Conservation (phyloP, 371 early-diverging fungal genomes). For the Funneliformis caledonium region DNA sequence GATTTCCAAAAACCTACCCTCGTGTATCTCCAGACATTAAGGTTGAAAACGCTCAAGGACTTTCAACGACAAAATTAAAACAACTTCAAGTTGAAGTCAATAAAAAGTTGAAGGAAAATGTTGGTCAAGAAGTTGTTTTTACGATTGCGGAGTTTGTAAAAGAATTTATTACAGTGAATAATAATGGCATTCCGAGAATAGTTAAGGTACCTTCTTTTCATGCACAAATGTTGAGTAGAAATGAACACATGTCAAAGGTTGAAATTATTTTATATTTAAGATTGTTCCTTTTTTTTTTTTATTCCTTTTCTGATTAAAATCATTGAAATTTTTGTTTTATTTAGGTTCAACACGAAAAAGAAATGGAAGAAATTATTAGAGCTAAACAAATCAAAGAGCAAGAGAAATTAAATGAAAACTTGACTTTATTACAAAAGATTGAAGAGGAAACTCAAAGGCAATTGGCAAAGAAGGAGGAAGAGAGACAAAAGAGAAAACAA, state of each 20-base stretch:
- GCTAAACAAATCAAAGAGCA: slow-evolving; percentile 36
- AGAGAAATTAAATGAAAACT: slow-evolving; percentile 7
- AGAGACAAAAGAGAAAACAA: slow-evolving; percentile 37
- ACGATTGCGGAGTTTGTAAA: slow-evolving; percentile 68
- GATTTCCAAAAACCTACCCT: slow-evolving; percentile 74
- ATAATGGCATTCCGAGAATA: slow-evolving; percentile 55
- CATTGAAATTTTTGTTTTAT: slow-evolving; percentile 1
- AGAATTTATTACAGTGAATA: slow-evolving; percentile 69
- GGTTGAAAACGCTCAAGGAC: slow-evolving; percentile 60
- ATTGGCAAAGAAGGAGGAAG: slow-evolving; percentile 46
- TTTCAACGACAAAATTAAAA: slow-evolving; percentile 56
- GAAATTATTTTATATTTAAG: neutral
- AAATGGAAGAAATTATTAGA: slow-evolving; percentile 47
- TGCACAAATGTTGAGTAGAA: slow-evolving; percentile 66
- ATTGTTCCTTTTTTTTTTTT: neutral
- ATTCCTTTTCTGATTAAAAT: slow-evolving; percentile 17
- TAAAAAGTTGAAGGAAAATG: slow-evolving; percentile 52
- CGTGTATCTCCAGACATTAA: slow-evolving; percentile 67
- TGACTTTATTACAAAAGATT: slow-evolving; percentile 47
- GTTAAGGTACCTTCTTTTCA: slow-evolving; percentile 61
- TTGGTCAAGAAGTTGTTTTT: slow-evolving; percentile 78
- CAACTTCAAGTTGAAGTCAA: slow-evolving; percentile 53
- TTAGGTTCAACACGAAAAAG: slow-evolving; percentile 45
- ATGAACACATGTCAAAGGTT: slow-evolving; percentile 59
- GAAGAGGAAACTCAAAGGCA: slow-evolving; percentile 50